A percentile compares a stretch with the other conserved stretches of the same genome.
phyloP scores from a whole-genome alignment of 2,329 filamentous ascomycete species.

The Aspergillus alliaceus region DNA sequence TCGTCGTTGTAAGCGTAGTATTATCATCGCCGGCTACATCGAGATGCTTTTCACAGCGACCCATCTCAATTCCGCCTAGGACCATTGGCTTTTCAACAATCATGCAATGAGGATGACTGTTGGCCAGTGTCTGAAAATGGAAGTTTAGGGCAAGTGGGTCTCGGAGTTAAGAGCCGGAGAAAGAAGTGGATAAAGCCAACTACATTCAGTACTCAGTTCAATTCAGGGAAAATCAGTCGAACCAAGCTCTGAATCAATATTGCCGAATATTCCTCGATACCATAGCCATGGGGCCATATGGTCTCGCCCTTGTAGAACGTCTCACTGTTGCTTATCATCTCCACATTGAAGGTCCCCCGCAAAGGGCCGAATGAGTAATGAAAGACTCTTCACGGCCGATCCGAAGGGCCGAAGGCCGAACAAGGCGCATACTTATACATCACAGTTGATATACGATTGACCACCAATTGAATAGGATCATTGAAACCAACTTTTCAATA shows the following conservation, averaged over 20 bases:
- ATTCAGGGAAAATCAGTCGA: no score
- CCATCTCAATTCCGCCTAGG: no score
- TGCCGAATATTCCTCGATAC: background rate
- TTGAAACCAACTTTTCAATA: background rate
- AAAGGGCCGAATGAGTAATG: background rate
- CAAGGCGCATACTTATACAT: background rate
- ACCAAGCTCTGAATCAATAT: background rate
- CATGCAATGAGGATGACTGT: background rate
- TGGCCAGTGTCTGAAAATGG: background rate
- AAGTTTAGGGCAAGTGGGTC: background rate
- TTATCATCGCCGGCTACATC: no score
- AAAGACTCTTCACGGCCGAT: background rate
- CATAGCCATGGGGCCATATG: background rate
- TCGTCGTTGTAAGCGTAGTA: background rate
- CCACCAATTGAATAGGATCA: background rate
- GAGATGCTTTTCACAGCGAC: no score
- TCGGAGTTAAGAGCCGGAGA: no score
- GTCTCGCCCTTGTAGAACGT: background rate
- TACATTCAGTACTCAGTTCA: no score
- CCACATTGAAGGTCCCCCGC: background rate
- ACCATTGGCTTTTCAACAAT: no score
- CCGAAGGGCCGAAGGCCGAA: background rate
- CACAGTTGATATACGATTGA: no score
- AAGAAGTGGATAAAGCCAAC: no score
- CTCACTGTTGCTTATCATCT: background rate